Conservation (phyloP, 345 rosid species). For the Eutrema heterophyllum region DNA sequence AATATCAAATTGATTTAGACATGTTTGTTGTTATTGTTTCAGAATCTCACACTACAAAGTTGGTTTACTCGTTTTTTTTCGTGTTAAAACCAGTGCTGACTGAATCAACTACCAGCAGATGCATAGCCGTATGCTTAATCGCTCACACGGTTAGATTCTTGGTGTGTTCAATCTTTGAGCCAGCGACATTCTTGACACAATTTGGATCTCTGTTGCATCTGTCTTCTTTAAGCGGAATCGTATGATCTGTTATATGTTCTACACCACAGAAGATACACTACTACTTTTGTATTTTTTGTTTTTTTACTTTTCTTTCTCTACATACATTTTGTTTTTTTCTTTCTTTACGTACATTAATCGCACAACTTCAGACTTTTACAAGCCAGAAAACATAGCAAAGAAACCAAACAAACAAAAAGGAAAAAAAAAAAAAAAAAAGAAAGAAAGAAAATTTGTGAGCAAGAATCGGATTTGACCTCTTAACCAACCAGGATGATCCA, state of each 20-base stretch:
- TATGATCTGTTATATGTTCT: background rate
- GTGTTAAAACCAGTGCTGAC: constrained; percentile 51
- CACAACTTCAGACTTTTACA: constrained; percentile 1
- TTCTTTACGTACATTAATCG: background rate
- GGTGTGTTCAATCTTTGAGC: constrained; percentile 21
- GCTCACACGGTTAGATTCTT: constrained; percentile 58
- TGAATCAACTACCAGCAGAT: constrained; percentile 44
- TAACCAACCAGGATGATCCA: constrained; percentile 15
- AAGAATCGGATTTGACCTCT: background rate
- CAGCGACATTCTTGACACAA: constrained; percentile 1
- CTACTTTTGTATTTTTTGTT: background rate
- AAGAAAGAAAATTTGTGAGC: background rate
- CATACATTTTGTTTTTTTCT: background rate
- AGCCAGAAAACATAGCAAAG: constrained; percentile 4
- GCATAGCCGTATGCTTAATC: constrained; percentile 51
- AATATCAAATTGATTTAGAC: background rate
- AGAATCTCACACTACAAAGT: background rate
- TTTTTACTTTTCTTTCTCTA: background rate
- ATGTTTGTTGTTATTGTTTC: background rate
- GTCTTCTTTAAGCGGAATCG: background rate
- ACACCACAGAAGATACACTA: background rate
- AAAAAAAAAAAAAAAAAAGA: background rate
- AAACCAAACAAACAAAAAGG: background rate
- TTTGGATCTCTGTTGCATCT: background rate
- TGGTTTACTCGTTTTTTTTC: background rate